Evolutionary conservation across 2,329 filamentous ascomycete genomes (phyloP), one percentile per base, ranked within the genome.

Genomic region (Cladosporium sphaerospermum): DNA sequence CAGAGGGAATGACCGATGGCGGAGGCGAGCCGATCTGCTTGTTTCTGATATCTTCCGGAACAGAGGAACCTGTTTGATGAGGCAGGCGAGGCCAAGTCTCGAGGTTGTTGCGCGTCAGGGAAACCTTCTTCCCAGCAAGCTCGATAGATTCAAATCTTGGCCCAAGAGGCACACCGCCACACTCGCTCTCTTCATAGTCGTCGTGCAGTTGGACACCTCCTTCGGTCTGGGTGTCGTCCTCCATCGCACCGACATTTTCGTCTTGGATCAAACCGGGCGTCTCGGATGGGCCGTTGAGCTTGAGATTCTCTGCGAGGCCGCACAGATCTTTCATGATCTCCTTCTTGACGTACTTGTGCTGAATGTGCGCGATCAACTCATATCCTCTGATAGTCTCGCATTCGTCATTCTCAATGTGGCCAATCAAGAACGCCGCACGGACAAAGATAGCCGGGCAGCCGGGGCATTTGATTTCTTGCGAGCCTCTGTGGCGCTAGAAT

Each of bases 361-460:
- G 69, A 18, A 79, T 70, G 44, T 76, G 69, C n/a, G 70, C 69
- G 13, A 71, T 63, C 55, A 82, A 79, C 10, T 76, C 67, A 0
- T 63, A 54, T 1, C 67, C 58, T 2, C 57, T 60, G 56, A 82
- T 76, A 2, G 63, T 64, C 0, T 57, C 45, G 61, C 81, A 84
- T 34, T 75, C 63, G 16, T 74, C 74, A 9, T 71, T 68, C 59
- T 84, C 80, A 16, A 83, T 71, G 58, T 84, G 81, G 13, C 67
- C 66, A 53, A 83, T 75, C 37, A 82, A 64, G 4, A 69, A 67
- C 6, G 71, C 67, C 0, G 79, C 79, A 9, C 71, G 70, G 10
- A 65, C 67, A 64, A 81, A 84, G 2, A 68, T 61, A 9, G 61
- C 55, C 4, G 64, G 58, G 61, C 81, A 84, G 56, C 80, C 82